Evolutionary conservation across 768 basidiomycete genomes (phyloP), one percentile per base, ranked within the genome.

Genomic region (Lyophyllum semitale): DNA sequence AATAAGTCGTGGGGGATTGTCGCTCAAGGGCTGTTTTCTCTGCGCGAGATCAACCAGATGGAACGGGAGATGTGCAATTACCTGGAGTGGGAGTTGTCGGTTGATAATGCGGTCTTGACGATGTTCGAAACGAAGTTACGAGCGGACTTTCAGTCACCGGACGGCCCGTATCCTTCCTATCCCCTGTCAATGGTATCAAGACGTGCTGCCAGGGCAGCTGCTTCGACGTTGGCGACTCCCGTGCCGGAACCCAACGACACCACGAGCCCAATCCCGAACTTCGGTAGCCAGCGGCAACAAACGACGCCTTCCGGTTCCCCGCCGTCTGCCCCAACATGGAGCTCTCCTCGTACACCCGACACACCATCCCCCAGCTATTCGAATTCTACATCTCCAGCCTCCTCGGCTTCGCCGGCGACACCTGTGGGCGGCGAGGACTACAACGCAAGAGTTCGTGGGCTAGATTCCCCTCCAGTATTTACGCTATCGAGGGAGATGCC

Each of bases 31-130:
- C 88, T 93, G 84, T 95, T 95, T 63, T 80, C 77, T 3, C 74
- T 95, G 7, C 81, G 89, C 43, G 94, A 95, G 79, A 88, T 97
- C 66, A 97, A 97, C 71, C 93, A 95, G 78, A 95, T 95, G 93
- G 94, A 95, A 75, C 77, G 93, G 22, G 93, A 95, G 72, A 94
- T 97, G 88, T 93, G 81, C 64, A 78, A 84, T 15, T 98, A 98
- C 66, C 76, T 99, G 41, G 95, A 96, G 68, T 98, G 94, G 95
- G 88, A 91, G 65, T 76, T 92, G 7, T 89, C 85, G 40, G 87
- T 91, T 48, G 89, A 91, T 48, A 81, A 85, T 0, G 65, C 75
- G 0, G 84, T 84, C 0, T 72, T 92, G 0, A 59, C 64, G 3
- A 83, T 81, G 35, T 91, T 91, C 63, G 85, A 90, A 62, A 63